Evolutionary conservation across 805 yeast species (phyloP), one percentile per base, ranked within the genome.

Genomic region (Saturnispora halmiae): DNA sequence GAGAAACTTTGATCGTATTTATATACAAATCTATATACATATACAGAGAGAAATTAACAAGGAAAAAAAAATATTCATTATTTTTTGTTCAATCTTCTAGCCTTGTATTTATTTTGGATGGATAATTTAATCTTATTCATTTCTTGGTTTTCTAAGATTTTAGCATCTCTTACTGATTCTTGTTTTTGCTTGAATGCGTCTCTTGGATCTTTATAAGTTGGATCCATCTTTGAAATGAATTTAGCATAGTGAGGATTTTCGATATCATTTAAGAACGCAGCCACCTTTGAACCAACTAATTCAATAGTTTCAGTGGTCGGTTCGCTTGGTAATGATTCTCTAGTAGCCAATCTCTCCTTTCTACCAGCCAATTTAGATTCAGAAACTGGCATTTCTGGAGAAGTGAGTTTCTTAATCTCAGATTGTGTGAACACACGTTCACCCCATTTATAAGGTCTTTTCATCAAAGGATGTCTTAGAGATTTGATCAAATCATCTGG

Each of bases 351-450:
- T 58, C 70, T 69, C 60, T 79, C 84, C 26, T 71, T 69, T 54
- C 75, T 64, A 62, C 70, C 73, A 9, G 77, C 76, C 63, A 71
- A 71, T 66, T 78, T 81, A 27, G 69, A 69, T 34, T 69, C 75
- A 10, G 83, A 68, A 46, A 75, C 60, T 35, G 95, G 95, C 92
- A 85, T 85, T 46, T 68, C 63, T 40, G 94, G 94, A 14, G 84
- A 76, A 14, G 67, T 67, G 52, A 81, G 65, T 49, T 67, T 73
- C 51, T 75, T 72, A 32, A 80, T 71, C 51, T 83, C 87, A 29
- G 69, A 61, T 47, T 71, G 78, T 9, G 79, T 69, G 45, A 87
- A 64, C 30, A 52, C 42, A 41, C 61, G 59, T 51, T 70, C 70
- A 47, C 75, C 79, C 63, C 82, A 72, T 56, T 72, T 77, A 62